Conservation (phyloP, 1,139 yeast species). For the Saccharomycopsis phalli region DNA sequence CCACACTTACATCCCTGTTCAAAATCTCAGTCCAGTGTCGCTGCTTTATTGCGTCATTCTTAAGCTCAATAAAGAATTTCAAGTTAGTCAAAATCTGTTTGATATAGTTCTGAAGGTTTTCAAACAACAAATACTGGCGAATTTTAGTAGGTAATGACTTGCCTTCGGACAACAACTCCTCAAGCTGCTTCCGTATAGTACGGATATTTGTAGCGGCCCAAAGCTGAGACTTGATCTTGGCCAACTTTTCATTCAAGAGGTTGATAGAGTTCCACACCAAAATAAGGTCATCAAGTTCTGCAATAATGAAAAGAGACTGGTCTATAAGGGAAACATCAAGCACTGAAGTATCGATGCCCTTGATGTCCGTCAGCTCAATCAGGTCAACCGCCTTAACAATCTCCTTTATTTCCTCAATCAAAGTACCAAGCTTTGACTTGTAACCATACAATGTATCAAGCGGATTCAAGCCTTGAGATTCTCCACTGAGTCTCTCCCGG, state of each 20-base stretch:
- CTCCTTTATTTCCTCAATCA: no score
- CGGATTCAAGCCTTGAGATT: no score
- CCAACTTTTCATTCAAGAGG: constrained; percentile 44
- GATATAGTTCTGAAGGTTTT: constrained; percentile 42
- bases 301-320: no score
- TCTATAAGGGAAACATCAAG: no score
- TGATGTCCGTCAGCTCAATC: no score
- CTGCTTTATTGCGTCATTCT: constrained; percentile 47
- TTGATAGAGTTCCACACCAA: constrained; percentile 62
- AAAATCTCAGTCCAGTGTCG: constrained; percentile 62
- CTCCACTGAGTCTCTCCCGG: no score
- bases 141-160: constrained; percentile 49
- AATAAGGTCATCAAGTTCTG: constrained; percentile 51
- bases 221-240: constrained; percentile 33
- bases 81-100: constrained; percentile 35
- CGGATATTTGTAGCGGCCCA: constrained; percentile 50
- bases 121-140: constrained; percentile 65
- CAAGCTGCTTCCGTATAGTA: constrained; percentile 41
- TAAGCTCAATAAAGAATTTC: constrained; percentile 40
- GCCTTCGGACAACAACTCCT: constrained; percentile 39
- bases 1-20: constrained; percentile 24
- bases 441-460: no score
- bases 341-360: no score
- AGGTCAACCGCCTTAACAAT: no score
- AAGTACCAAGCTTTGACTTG: no score